Conservation (phyloP, 1,284 basidiomycete species). For the Wolfiporia cocos region DNA sequence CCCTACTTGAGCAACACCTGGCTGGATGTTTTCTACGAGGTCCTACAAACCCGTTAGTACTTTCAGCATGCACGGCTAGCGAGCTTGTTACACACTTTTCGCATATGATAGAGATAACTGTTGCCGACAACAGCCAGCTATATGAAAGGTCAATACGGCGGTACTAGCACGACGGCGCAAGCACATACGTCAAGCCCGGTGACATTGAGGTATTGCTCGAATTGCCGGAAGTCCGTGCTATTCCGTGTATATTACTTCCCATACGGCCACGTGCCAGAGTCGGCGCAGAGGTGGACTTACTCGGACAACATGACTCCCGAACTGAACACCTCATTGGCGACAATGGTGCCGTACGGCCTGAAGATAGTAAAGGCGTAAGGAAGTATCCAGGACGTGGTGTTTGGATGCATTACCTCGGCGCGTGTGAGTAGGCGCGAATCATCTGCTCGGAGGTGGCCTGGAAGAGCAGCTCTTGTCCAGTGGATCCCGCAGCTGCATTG, state of each 20-base stretch:
- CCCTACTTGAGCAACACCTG: constrained; percentile 65
- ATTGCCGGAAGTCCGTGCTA: constrained; percentile 92
- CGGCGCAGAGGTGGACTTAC: constrained; percentile 37
- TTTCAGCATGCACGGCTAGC: not conserved
- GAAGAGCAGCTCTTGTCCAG: constrained; percentile 88
- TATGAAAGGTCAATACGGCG: constrained; percentile 4
- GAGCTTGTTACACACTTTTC: constrained; percentile 40
- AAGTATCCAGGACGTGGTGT: not conserved
- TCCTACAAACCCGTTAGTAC: constrained; percentile 38
- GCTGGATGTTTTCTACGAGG: constrained; percentile 74
- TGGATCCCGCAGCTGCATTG: constrained; percentile 75
- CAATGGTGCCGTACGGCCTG: constrained; percentile 85
- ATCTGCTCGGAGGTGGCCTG: constrained; percentile 94
- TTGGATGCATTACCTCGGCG: constrained; percentile 68
- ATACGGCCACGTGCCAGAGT: not conserved
- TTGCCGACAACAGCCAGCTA: constrained; percentile 94
- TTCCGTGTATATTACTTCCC: not conserved
- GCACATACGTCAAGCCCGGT: constrained; percentile 74
- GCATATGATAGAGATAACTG: constrained; percentile 91
- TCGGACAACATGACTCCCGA: constrained; percentile 91
- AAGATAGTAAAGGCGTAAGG: not conserved
- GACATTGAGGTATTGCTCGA: constrained; percentile 86
- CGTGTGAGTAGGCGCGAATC: constrained; percentile 86
- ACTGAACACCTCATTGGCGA: constrained; percentile 92
- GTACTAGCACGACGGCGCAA: not conserved